Base-by-base conservation (phyloP, 192 early-diverging fungal species). In the Backusella luteola region DNA sequence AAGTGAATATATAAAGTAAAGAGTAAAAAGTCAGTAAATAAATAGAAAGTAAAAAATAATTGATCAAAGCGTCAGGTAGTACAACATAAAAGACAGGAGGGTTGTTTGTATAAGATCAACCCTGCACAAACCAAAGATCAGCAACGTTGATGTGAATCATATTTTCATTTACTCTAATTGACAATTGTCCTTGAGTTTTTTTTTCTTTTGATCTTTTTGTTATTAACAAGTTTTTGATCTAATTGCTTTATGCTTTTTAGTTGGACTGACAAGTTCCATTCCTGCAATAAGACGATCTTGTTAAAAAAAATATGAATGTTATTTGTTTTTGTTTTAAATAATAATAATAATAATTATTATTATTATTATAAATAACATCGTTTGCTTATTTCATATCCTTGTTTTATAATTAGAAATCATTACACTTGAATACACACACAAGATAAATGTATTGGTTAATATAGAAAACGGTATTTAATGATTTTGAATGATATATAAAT, bases 111-210 rank as follows among this genome's bases (percentile, higher is more conserved):
- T 39, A 39, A 70, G 39, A 70, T 39, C 35, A 70, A 63, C 56
- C 23, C 23, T 34, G 17, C 66, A 35, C 17, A 38, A 69, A 38
- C 35, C 21, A 38, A 69, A 69, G n/a, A 69, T 69, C 68, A 69
- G 36, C 68, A 35, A 69, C 17, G 35, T 23, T 68, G 36, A 34
- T 35, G 67, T 68, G 19, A 34, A 69, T 38, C 68, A 69, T 69
- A 69, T 69, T 69, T 21, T 69, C 68, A 69, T 39, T 69, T 69
- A 69, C 68, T 69, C 38, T 69, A 69, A 69, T 69, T 69, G 68
- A 69, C 68, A 69, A 69, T 69, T 35, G 34, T 23, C 68, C 68
- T 69, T 69, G 68, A 41, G 34, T 14, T 69, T 69, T 36, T 23
- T 41, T 69, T 36, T 36, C 15, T 63, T 29, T 49, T 49, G 19